Evolutionary conservation across 208 protist species (phyloP).

Genomic region (Crithidia expoeki): DNA sequence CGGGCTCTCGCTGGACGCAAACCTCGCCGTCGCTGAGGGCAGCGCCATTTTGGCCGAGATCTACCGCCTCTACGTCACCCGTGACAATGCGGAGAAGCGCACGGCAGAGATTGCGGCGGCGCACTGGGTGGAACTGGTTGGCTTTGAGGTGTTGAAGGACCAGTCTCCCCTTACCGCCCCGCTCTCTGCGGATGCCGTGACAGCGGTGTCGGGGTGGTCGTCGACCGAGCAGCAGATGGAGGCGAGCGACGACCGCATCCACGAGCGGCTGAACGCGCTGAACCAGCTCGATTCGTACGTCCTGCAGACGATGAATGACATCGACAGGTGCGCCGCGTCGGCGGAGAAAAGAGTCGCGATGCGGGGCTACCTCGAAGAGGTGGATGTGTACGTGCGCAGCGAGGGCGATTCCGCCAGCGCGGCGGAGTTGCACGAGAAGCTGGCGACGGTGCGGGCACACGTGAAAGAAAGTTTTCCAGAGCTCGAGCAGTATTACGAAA

Average conservation of each 20-base stretch:
- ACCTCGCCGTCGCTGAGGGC: constrained; percentile 69
- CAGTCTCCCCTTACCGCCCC: constrained; percentile 12
- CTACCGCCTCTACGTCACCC: background rate
- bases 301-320: constrained; percentile 48
- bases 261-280: constrained; percentile 50
- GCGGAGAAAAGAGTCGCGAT: constrained; percentile 30
- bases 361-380: constrained; percentile 31
- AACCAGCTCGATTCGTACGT: constrained; percentile 71
- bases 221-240: constrained; percentile 45
- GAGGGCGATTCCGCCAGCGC: constrained; percentile 40
- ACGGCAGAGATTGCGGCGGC: constrained; percentile 18
- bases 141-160: constrained; percentile 38
- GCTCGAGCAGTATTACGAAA: constrained; percentile 44
- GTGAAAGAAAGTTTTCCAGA: constrained; percentile 41
- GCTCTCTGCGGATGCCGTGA: constrained; percentile 31
- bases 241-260: constrained; percentile 43
- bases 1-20: constrained; percentile 65
- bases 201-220: constrained; percentile 37
- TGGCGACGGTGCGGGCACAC: constrained; percentile 37
- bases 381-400: constrained; percentile 52
- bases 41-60: constrained; percentile 59
- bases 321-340: constrained; percentile 40
- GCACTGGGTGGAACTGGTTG: constrained; percentile 47
- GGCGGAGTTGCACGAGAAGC: constrained; percentile 28
- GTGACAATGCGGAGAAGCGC: constrained; percentile 19